Evolutionary conservation across 257 asterid genomes (phyloP), one percentile per base, ranked within the genome.

Genomic region (Cruciata laevipes): DNA sequence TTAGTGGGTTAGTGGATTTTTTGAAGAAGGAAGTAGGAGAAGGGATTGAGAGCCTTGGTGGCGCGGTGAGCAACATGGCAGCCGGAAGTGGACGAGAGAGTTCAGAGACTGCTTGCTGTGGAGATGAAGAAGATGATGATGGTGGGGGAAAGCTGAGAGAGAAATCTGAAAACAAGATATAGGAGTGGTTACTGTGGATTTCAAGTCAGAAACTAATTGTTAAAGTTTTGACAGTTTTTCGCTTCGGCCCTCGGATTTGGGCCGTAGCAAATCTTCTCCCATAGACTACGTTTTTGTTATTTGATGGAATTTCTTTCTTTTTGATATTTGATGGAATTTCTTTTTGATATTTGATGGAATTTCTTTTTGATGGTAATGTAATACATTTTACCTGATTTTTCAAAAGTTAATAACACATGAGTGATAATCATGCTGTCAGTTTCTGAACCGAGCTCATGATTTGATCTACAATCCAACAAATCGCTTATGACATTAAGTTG

Each of bases 1-100:
- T 55, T 17, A 21, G 8, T 18, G 51, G 18, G 35, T 18, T 32
- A 17, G 7, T 31, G 68, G 73, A 35, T 9, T 65, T 49, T 65
- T 60, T 52, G 37, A 12, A 68, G 4, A 69, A 25, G 37, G 77
- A 63, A 56, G 80, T 27, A 23, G 80, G 63, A 9, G 68, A 32
- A 6, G 77, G 47, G 61, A 75, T 42, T 38, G 80, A 69, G 44
- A 75, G 61, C 58, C 61, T 67, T 35, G 72, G 57, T 5, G 74
- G 57, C 11, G 75, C 49, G 40, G 64, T 59, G 61, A 80, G 67
- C 64, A 71, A 51, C 70, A 66, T 66, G 53, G 61, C 49, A 49
- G 14, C 59, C 25, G 69, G 57, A 6, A 47, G 55, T 47, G 51
- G 51, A 42, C 9, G 30, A 33, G 7, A 33, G 47, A 38, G 47